Evolutionary conservation across 805 yeast genomes (phyloP).

Genomic region (Peterozyma toletana): DNA sequence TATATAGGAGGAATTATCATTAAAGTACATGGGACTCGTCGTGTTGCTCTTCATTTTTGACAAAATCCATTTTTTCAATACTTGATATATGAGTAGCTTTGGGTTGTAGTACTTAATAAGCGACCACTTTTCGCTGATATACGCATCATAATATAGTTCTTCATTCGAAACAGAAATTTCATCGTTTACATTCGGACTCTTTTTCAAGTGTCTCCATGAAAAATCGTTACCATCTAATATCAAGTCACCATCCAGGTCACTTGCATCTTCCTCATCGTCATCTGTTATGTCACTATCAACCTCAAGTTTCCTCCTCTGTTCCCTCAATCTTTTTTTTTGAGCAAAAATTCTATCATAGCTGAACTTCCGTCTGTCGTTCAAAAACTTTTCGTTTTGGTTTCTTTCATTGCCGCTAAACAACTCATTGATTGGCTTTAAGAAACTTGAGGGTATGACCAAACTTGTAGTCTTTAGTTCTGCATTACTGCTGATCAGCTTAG

Average conservation of each 20-base stretch:
- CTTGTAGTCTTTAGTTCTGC: not conserved
- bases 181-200: not conserved
- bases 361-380: not conserved
- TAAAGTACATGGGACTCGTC: not conserved
- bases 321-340: constrained; percentile 3
- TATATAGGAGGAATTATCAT: not conserved
- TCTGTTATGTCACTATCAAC: not conserved
- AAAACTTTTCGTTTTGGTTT: constrained; percentile 4
- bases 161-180: constrained; percentile 11
- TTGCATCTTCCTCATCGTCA: constrained; percentile 1
- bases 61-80: constrained; percentile 11
- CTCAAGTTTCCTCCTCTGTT: not conserved
- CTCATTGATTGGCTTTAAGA: constrained; percentile 10
- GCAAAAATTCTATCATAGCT: constrained; percentile 6
- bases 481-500: not conserved
- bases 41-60: not conserved
- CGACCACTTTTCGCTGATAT: constrained; percentile 13
- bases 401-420: constrained; percentile 6
- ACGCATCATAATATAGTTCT: constrained; percentile 15
- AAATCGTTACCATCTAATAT: constrained; percentile 8
- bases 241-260: constrained; percentile 5
- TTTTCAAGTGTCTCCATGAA: not conserved
- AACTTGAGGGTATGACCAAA: constrained; percentile 10
- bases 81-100: constrained; percentile 10
- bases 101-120: constrained; percentile 19